Percentiles rank a stretch among this genome's conserved stretches.
phyloP scores from a whole-genome alignment of 1,139 yeast genomes.

The Saccharomyces hybrid region DNA sequence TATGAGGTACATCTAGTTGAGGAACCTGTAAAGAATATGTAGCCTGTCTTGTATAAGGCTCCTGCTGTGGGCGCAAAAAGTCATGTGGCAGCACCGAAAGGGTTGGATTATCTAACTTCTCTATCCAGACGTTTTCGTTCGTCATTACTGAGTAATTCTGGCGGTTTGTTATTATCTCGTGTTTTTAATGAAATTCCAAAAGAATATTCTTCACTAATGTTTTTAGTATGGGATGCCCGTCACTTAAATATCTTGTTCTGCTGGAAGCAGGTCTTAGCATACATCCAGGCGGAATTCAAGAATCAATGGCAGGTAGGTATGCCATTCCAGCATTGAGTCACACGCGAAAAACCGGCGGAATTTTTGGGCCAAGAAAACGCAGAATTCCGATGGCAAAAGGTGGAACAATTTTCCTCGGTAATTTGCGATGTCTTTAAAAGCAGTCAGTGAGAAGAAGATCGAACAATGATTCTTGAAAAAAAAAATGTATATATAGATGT shows the following conservation, averaged over 20 bases:
- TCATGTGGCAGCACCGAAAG: constrained; percentile 84
- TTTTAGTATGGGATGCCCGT: neutral
- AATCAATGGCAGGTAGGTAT: neutral
- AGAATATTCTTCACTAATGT: neutral
- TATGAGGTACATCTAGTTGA: constrained; percentile 22
- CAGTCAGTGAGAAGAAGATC: neutral
- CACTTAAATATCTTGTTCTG: neutral
- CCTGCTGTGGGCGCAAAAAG: constrained; percentile 67
- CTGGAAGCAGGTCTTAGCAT: neutral
- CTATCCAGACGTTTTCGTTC: constrained; percentile 48
- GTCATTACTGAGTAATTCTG: neutral
- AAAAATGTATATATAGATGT: neutral
- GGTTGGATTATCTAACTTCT: constrained; percentile 70
- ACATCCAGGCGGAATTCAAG: neutral
- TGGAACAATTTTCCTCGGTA: neutral
- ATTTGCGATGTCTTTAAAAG: neutral
- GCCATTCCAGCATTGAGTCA: neutral
- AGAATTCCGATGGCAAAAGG: neutral
- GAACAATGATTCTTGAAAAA: neutral
- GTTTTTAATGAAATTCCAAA: neutral
- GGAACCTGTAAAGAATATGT: constrained; percentile 39
- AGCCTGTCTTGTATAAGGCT: constrained; percentile 57
- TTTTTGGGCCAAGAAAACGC: neutral
- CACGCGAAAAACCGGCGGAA: constrained; percentile 1
- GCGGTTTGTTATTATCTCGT: neutral